Evolutionary conservation across 805 yeast species (phyloP).

Genomic region (Torulaspora gathmanii): DNA sequence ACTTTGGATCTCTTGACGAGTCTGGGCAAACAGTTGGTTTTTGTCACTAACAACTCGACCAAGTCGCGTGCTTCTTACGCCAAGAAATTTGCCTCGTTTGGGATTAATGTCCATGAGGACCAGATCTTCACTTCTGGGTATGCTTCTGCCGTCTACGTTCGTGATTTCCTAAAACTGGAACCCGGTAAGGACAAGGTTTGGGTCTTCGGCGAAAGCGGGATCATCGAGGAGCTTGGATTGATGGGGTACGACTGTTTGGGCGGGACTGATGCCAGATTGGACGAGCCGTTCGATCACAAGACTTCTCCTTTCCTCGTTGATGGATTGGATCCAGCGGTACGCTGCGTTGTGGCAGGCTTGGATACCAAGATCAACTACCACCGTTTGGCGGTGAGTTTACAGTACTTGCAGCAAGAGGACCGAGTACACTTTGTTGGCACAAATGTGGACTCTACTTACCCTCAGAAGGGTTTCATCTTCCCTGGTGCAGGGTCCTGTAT

Average conservation of each 20-base stretch:
- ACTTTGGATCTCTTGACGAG: conserved; percentile 56
- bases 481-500: conserved; percentile 96
- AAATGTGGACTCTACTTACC: conserved; percentile 91
- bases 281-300: conserved; percentile 51
- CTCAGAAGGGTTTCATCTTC: conserved; percentile 74
- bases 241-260: conserved; percentile 76
- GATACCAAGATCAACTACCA: conserved; percentile 74
- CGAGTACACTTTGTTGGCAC: conserved; percentile 77
- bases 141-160: conserved; percentile 83
- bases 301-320: conserved; percentile 44
- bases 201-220: conserved; percentile 86
- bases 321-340: conserved; percentile 67
- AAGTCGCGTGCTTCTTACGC: conserved; percentile 78
- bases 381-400: conserved; percentile 74
- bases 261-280: conserved; percentile 67
- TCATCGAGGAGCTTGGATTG: conserved; percentile 68
- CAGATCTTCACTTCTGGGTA: conserved; percentile 91
- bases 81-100: conserved; percentile 62
- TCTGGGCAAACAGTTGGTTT: conserved; percentile 63
- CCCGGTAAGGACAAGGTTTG: conserved; percentile 70
- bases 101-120: conserved; percentile 41
- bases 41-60: conserved; percentile 94
- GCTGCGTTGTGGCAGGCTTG: conserved; percentile 86
- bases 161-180: conserved; percentile 68
- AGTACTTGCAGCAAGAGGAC: conserved; percentile 59